Conservation (phyloP, 83 land plant genomes). For the Diphasiastrum complanatum region DNA sequence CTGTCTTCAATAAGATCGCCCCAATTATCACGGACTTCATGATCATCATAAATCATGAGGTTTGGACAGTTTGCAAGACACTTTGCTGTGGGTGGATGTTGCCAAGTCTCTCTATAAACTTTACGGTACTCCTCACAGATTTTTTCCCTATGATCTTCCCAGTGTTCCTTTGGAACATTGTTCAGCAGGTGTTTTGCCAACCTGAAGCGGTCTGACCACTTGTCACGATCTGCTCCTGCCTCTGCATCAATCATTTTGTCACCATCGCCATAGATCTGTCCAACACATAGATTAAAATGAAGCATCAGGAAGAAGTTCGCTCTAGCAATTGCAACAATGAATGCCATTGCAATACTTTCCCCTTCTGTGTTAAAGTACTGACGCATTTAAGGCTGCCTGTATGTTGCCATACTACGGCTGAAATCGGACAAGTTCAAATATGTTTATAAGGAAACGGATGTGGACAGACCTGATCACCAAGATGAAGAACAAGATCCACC, state of each 20-base stretch:
- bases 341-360: too few species aligned
- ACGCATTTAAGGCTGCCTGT: not conserved
- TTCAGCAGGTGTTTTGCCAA: slow-evolving; percentile 25
- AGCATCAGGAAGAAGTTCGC: not conserved
- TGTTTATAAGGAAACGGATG: not conserved
- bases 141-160: slow-evolving; percentile 19
- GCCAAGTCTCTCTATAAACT: slow-evolving; percentile 50
- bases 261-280: slow-evolving; percentile 48
- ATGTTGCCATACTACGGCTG: not conserved
- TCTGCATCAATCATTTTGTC: slow-evolving; percentile 35
- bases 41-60: slow-evolving; percentile 50
- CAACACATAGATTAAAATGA: not conserved
- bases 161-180: slow-evolving; percentile 19
- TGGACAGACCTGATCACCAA: slow-evolving; percentile 44
- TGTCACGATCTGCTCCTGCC: slow-evolving; percentile 34
- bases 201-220: slow-evolving; percentile 42
- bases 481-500: slow-evolving; percentile 36
- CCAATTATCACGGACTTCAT: slow-evolving; percentile 50
- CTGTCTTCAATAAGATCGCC: slow-evolving; percentile 39
- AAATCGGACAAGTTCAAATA: not conserved
- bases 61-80: slow-evolving; percentile 46
- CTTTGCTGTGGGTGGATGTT: slow-evolving; percentile 41
- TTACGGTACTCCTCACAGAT: slow-evolving; percentile 44
- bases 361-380: too few species aligned
- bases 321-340: not conserved